These are phyloP conservation scores for Evansstolkia leycettana DNA, from an alignment of 495 filamentous ascomycete species.

Conservation along the genomic window DNA sequence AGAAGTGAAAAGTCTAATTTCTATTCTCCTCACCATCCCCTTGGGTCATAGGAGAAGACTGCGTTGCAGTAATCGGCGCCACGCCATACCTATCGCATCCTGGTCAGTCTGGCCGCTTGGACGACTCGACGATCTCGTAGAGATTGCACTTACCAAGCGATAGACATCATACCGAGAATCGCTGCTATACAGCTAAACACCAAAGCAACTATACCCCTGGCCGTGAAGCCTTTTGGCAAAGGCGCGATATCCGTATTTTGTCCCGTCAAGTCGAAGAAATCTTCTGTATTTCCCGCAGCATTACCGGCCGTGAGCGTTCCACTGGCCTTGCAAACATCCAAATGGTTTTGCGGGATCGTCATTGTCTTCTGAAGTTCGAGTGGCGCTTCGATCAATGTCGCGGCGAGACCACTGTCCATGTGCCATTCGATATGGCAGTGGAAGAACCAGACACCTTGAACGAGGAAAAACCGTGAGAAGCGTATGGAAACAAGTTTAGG, in stretches of 20 bases:
- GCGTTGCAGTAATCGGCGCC: not conserved
- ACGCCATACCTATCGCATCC: not conserved
- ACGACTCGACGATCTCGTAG: not conserved
- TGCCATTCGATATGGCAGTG: conserved; percentile 83
- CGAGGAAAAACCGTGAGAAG: too few species aligned
- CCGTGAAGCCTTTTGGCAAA: conserved; percentile 61
- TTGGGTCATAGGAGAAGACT: too few species aligned
- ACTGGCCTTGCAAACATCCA: conserved; percentile 43
- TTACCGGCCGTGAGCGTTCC: conserved; percentile 43
- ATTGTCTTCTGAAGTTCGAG: conserved; percentile 46
- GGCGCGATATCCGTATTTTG: conserved; percentile 40
- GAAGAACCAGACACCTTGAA: conserved; percentile 63
- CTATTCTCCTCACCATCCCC: too few species aligned
- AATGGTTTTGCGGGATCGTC: conserved; percentile 50
- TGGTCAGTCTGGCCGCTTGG: too few species aligned
- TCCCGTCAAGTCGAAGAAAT: conserved; percentile 54
- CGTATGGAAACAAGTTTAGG: too few species aligned
- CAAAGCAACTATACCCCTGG: conserved; percentile 58
- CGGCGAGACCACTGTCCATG: conserved; percentile 57
- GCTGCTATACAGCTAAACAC: conserved; percentile 60
- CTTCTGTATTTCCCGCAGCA: conserved; percentile 51
- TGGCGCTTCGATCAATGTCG: conserved; percentile 61
- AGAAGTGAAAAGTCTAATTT: too few species aligned
- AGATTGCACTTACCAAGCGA: conserved; percentile 41
- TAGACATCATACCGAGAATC: conserved; percentile 56